A percentile compares a stretch with the other conserved stretches of the same genome.
Evolutionary conservation across 2,329 filamentous ascomycete species (phyloP).

Genomic region (Xylaria sp.): DNA sequence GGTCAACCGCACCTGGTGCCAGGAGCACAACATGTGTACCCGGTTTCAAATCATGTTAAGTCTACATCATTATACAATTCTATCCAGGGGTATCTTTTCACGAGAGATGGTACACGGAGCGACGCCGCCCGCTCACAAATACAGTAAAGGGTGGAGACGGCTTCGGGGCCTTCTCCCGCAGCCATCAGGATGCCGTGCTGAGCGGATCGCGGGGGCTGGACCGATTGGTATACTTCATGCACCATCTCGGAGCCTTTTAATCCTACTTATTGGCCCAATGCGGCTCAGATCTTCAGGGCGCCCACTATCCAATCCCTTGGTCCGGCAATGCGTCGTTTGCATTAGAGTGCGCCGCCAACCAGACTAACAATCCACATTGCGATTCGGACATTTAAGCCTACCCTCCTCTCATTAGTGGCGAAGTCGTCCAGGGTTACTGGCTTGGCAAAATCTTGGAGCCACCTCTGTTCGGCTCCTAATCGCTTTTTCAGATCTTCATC

Average conservation of each 20-base stretch:
- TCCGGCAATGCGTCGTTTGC: background rate
- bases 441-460: conserved; percentile 79
- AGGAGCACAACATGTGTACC: background rate
- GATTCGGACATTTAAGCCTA: conserved; percentile 83
- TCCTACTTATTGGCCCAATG: conserved; percentile 11
- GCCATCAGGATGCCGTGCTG: conserved; percentile 5
- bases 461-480: conserved; percentile 81
- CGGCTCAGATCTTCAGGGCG: conserved; percentile 14
- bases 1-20: background rate
- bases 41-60: background rate
- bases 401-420: conserved; percentile 80
- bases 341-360: conserved; percentile 84
- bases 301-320: background rate
- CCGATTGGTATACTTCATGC: conserved; percentile 12
- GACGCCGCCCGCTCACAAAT: conserved; percentile 34
- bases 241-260: conserved; percentile 18
- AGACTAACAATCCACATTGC: conserved; percentile 94
- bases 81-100: conserved; percentile 44
- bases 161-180: background rate
- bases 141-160: conserved; percentile 18
- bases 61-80: conserved; percentile 30
- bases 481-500: conserved; percentile 76
- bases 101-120: conserved; percentile 40
- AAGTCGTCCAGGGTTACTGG: conserved; percentile 81
- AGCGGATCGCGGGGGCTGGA: conserved; percentile 8